A percentile compares a stretch with the other conserved stretches of the same genome.
Evolutionary conservation across 2,329 filamentous ascomycete species (phyloP).

Genomic region (Annulohypoxylon truncatum): DNA sequence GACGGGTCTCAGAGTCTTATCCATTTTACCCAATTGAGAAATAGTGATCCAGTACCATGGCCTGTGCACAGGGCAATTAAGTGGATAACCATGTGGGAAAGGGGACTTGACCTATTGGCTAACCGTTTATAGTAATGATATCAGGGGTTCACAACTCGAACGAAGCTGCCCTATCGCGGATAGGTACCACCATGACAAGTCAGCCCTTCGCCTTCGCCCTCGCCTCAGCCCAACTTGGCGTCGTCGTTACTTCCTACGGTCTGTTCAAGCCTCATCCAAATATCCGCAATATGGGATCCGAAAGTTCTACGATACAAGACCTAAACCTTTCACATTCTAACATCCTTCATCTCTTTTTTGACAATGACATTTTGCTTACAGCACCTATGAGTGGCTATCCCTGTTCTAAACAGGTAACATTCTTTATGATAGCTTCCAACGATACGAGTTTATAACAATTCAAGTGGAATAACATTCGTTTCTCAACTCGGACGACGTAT

Average conservation of each 20-base stretch:
- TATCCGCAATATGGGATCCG: neutral
- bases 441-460: neutral
- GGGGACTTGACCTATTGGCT: slow-evolving; percentile 10
- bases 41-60: slow-evolving; percentile 6
- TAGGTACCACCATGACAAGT: neutral
- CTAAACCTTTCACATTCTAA: neutral
- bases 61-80: neutral
- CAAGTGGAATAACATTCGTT: neutral
- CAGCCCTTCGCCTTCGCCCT: neutral
- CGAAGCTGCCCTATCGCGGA: neutral
- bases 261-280: neutral
- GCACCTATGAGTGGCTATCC: neutral
- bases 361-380: neutral
- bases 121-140: slow-evolving; percentile 13
- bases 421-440: neutral
- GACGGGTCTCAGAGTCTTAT: no score
- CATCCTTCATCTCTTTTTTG: neutral
- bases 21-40: slow-evolving; percentile 12
- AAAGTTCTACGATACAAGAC: neutral
- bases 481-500: neutral
- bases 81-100: slow-evolving; percentile 20
- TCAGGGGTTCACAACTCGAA: neutral
- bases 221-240: slow-evolving; percentile 10
- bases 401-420: neutral
- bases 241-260: slow-evolving; percentile 1